Evolutionary conservation across 2,329 filamentous ascomycete species (phyloP).

Genomic region (Orbilia oligospora): DNA sequence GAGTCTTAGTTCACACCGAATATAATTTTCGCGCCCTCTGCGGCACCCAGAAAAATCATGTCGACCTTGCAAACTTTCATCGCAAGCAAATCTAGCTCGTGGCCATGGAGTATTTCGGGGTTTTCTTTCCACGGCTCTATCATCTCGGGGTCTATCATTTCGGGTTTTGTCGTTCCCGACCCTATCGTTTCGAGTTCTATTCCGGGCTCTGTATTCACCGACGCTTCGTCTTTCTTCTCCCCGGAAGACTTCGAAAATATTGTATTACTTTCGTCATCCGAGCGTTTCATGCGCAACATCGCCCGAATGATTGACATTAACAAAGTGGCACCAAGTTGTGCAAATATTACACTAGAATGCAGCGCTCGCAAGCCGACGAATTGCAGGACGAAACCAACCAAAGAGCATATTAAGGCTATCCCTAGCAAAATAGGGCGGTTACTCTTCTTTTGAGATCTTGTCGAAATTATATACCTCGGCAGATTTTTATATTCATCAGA

Average conservation of each 20-base stretch:
- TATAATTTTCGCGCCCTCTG: neutral
- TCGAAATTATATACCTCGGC: conserved; percentile 27
- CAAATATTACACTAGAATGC: conserved; percentile 48
- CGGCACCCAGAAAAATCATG: neutral
- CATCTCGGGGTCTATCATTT: neutral
- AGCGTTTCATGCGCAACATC: conserved; percentile 35
- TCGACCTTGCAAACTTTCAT: conserved; percentile 25
- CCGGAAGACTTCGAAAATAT: neutral
- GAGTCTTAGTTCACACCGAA: neutral
- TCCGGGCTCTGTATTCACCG: neutral
- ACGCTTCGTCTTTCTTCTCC: neutral
- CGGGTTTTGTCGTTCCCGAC: neutral
- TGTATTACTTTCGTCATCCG: conserved; percentile 10
- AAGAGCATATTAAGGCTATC: conserved; percentile 19
- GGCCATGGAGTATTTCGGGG: conserved; percentile 20
- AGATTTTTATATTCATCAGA: neutral
- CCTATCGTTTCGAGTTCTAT: too few species aligned
- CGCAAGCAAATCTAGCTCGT: conserved; percentile 30
- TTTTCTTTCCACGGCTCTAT: conserved; percentile 8
- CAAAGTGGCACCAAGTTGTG: conserved; percentile 43
- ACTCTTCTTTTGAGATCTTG: neutral
- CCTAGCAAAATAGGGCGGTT: neutral
- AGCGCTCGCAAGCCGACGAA: conserved; percentile 60
- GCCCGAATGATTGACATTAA: conserved; percentile 60
- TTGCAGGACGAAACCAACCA: conserved; percentile 60